These are phyloP conservation scores for Lasiodiplodia hormozganensis DNA, from an alignment of 2,329 filamentous ascomycete genomes.

Conservation along the genomic window DNA sequence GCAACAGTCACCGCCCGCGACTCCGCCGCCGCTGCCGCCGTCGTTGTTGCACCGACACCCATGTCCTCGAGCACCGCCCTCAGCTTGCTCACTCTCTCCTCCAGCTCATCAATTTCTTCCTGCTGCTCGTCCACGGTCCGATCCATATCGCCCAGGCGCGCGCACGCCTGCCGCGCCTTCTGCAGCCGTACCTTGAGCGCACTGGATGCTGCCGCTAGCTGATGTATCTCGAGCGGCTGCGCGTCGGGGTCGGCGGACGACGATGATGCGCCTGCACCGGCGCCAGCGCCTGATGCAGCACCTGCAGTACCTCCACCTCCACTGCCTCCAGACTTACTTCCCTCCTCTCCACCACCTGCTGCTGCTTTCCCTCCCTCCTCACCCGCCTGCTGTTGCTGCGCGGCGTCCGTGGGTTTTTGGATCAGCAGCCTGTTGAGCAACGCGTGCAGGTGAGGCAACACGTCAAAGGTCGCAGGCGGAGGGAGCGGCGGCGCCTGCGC, in stretches of 20 bases:
- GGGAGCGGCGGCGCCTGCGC: constrained; percentile 65
- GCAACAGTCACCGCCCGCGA: not conserved
- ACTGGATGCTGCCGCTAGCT: constrained; percentile 79
- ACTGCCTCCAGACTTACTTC: constrained; percentile 52
- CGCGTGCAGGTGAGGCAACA: constrained; percentile 79
- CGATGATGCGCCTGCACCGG: constrained; percentile 37
- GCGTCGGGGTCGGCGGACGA: constrained; percentile 34
- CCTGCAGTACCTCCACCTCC: constrained; percentile 28
- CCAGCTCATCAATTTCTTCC: constrained; percentile 71
- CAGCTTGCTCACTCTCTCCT: constrained; percentile 69
- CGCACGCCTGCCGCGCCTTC: constrained; percentile 72
- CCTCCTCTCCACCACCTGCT: constrained; percentile 39
- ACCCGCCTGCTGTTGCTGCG: constrained; percentile 42
- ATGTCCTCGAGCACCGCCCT: constrained; percentile 48
- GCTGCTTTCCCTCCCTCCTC: constrained; percentile 39
- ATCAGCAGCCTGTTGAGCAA: constrained; percentile 74
- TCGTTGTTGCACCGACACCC: constrained; percentile 30
- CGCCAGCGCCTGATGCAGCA: constrained; percentile 8
- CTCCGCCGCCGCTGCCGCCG: not conserved
- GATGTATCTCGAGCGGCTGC: constrained; percentile 68
- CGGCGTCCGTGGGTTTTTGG: constrained; percentile 34
- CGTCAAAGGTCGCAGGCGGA: constrained; percentile 82
- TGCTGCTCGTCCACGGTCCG: constrained; percentile 72
- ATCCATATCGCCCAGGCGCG: constrained; percentile 72
- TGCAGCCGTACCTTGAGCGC: constrained; percentile 83